Conservation (phyloP, 768 basidiomycete genomes). For the Steccherinum ochraceum region DNA sequence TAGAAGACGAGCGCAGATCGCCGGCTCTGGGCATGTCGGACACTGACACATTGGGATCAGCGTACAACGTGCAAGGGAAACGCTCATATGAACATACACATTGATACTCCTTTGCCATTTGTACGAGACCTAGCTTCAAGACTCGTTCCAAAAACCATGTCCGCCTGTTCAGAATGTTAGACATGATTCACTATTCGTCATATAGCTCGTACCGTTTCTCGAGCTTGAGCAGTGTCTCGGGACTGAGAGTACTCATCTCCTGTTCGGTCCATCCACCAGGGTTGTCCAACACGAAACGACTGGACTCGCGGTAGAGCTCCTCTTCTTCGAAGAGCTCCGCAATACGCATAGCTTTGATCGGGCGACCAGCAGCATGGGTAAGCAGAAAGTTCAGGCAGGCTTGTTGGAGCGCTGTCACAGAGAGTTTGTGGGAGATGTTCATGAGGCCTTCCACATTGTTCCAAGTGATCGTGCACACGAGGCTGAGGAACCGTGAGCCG, state of each 20-base stretch:
- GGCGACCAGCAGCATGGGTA: slow-evolving; percentile 87
- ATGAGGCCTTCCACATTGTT: slow-evolving; percentile 89
- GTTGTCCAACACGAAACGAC: slow-evolving; percentile 88
- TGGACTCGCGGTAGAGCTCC: slow-evolving; percentile 84
- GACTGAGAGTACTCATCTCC: slow-evolving; percentile 74
- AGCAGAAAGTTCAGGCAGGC: slow-evolving; percentile 85
- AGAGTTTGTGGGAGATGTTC: slow-evolving; percentile 87
- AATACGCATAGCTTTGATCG: slow-evolving; percentile 89
- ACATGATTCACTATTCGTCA: neutral
- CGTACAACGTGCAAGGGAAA: neutral
- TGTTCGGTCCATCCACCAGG: slow-evolving; percentile 81
- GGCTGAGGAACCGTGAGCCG: no score
- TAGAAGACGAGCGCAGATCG: slow-evolving; percentile 71
- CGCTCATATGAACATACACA: slow-evolving; percentile 49
- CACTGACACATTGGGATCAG: slow-evolving; percentile 41
- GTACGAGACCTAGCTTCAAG: slow-evolving; percentile 81
- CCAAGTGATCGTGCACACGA: slow-evolving; percentile 93
- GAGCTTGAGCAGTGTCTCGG: slow-evolving; percentile 80
- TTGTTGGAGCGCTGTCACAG: slow-evolving; percentile 72
- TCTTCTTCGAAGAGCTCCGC: slow-evolving; percentile 89
- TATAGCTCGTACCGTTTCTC: slow-evolving; percentile 66
- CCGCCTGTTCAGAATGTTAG: slow-evolving; percentile 40
- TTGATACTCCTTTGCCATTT: slow-evolving; percentile 91
- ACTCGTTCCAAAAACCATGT: slow-evolving; percentile 96
- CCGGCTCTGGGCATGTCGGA: slow-evolving; percentile 74